Base-by-base conservation (phyloP, 345 rosid species). In the Gossypium longicalyx region DNA sequence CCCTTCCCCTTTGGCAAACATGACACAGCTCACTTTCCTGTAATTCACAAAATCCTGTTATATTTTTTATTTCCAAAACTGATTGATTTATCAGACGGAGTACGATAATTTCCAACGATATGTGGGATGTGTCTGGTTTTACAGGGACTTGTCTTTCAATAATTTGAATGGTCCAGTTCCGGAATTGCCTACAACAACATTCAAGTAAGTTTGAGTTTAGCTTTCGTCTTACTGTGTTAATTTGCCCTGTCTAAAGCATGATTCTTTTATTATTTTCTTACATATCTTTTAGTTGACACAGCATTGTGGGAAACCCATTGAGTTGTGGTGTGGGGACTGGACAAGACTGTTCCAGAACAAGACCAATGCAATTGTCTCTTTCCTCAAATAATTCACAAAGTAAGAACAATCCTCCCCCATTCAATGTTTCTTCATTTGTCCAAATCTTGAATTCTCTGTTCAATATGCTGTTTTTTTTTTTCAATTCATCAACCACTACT, bases 1-100 rank as follows among this genome's bases (percentile, higher is more conserved):
- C 72, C 99, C 99, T 80, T 65, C 86, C 43, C 81, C 93, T 73
- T 78, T 95, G 82, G 88, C 85, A 15, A 88, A 85, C 86, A 88
- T 91, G 93, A 79, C 91, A 65, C 91, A 86, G 79, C 98, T 95
- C 71, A 75, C 88, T 76, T 91, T 95, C 72, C 80, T 93, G 99
- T 95, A 87, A 81, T 79, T 81, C 72, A 79, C 84, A 67, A 51
- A 48, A 60, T 27, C 59, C 67, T 17, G 12, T 70, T 19, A 2
- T 43, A 34, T 5, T 34, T 34, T 48, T 29, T 45, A 23, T 49
- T 71, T 58, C 23, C 43, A 27, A 12, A 57, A 48, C 0, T 34
- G 54, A 49, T 20, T 12, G 17, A 44, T 65, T 6, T 57, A 23
- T 59, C 38, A 59, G 34, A 58, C 43, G 20, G 4, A 23, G 13